These are phyloP conservation scores for Vanderwaltozyma yarrowii DNA, from an alignment of 805 yeast genomes.

Conservation along the genomic window DNA sequence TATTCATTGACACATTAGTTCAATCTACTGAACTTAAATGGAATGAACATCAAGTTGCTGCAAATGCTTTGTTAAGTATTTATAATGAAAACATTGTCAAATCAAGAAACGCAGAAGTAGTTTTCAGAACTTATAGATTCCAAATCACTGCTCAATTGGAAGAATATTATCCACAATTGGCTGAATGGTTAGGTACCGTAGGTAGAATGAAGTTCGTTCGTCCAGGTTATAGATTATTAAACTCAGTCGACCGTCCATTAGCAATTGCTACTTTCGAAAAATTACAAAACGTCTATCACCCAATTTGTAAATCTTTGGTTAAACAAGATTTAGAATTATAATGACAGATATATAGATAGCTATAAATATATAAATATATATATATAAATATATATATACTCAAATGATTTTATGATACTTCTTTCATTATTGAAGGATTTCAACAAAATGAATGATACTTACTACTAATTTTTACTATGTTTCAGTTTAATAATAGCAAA, in stretches of 20 bases:
- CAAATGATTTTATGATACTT: neutral
- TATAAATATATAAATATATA: too few species aligned
- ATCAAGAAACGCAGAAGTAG: conserved; percentile 70
- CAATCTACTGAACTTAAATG: conserved; percentile 34
- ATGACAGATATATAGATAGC: too few species aligned
- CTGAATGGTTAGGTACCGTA: conserved; percentile 81
- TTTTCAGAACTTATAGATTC: conserved; percentile 66
- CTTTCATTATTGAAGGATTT: too few species aligned
- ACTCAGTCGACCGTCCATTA: conserved; percentile 49
- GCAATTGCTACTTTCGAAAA: conserved; percentile 58
- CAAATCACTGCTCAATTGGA: conserved; percentile 45
- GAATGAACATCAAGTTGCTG: conserved; percentile 26
- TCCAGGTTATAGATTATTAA: conserved; percentile 66
- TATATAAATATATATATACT: too few species aligned
- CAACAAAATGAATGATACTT: too few species aligned
- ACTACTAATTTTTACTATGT: too few species aligned
- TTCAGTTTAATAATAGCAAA: too few species aligned
- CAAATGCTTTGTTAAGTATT: conserved; percentile 28
- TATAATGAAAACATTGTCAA: conserved; percentile 36
- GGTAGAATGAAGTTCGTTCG: conserved; percentile 94
- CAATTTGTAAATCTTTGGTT: conserved; percentile 77
- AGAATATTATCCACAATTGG: conserved; percentile 42
- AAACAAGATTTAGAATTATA: conserved; percentile 59
- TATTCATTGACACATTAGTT: conserved; percentile 62
- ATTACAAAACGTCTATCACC: conserved; percentile 59